These are phyloP conservation scores for Curvularia lunata DNA, from an alignment of 2,329 filamentous ascomycete species.

Conservation along the genomic window DNA sequence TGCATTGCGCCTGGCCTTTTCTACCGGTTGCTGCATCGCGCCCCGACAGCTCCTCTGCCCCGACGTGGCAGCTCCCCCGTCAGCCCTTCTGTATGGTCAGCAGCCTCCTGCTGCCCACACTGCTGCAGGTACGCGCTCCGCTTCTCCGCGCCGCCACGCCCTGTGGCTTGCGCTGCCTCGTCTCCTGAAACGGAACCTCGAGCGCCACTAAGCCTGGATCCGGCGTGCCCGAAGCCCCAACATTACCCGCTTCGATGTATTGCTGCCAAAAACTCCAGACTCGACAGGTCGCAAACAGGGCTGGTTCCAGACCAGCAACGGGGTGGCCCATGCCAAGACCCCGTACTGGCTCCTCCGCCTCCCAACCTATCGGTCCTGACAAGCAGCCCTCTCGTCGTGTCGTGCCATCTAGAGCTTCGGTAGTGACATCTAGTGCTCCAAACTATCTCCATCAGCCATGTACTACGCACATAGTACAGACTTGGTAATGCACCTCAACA, in stretches of 20 bases:
- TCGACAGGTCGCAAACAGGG: not conserved
- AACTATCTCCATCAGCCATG: not conserved
- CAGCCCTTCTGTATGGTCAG: not conserved
- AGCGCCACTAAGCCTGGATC: slow-evolving; percentile 32
- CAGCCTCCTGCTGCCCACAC: slow-evolving; percentile 13
- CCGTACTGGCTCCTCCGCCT: not conserved
- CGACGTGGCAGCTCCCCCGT: too few relatives aligned
- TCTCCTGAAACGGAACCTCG: slow-evolving; percentile 26
- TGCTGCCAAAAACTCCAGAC: not conserved
- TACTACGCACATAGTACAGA: not conserved
- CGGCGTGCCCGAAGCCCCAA: slow-evolving; percentile 37
- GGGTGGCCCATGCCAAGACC: slow-evolving; percentile 12
- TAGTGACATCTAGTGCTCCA: slow-evolving; percentile 2
- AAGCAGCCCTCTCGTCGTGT: too few relatives aligned
- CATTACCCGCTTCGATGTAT: slow-evolving; percentile 14
- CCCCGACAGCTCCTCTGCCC: not conserved
- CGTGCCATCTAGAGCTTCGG: not conserved
- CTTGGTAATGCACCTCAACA: too few relatives aligned
- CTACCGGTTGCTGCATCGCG: not conserved
- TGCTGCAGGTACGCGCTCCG: slow-evolving; percentile 45
- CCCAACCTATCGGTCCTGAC: not conserved
- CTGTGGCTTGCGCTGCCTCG: slow-evolving; percentile 35
- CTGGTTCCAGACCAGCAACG: slow-evolving; percentile 7
- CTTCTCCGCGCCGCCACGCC: slow-evolving; percentile 19
- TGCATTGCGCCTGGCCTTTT: not conserved